Percentiles rank a stretch among this genome's conserved stretches.
Conservation (phyloP, 495 filamentous ascomycete genomes). For the Oidiodendron maius region DNA sequence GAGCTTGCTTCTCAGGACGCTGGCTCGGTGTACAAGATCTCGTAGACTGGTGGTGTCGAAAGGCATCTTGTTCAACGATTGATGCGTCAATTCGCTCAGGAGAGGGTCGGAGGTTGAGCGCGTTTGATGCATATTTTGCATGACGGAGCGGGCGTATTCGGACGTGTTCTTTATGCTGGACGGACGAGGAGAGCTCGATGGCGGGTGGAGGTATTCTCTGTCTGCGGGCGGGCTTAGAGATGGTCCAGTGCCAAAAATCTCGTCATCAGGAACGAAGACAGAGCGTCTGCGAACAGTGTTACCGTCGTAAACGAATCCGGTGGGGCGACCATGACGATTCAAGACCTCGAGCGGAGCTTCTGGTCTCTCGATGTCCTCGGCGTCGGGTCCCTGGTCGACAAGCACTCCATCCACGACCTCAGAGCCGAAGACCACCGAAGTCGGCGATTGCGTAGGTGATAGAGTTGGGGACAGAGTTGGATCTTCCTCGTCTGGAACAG, state of each 20-base stretch:
- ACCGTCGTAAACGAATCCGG: constrained; percentile 28
- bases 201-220: constrained; percentile 12
- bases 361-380: constrained; percentile 44
- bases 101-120: constrained; percentile 45
- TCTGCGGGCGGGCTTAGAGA: constrained; percentile 32
- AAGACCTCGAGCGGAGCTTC: constrained; percentile 30
- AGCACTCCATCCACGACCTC: constrained; percentile 13
- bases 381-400: constrained; percentile 51
- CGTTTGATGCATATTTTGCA: constrained; percentile 75
- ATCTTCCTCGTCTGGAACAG: constrained; percentile 77
- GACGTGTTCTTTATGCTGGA: constrained; percentile 19
- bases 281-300: constrained; percentile 40
- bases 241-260: constrained; percentile 47
- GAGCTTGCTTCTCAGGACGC: constrained; percentile 63
- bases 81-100: constrained; percentile 32
- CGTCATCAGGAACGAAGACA: constrained; percentile 56
- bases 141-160: constrained; percentile 69
- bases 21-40: constrained; percentile 80
- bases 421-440: constrained; percentile 20
- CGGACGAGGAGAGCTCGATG: constrained; percentile 20
- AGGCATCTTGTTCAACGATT: constrained; percentile 68
- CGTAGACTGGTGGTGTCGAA: constrained; percentile 88
- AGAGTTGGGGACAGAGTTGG: constrained; percentile 25
- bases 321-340: constrained; percentile 29
- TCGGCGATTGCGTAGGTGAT: constrained; percentile 21